These are phyloP conservation scores for Cercospora beticola DNA, from an alignment of 2,329 filamentous ascomycete species.

Conservation along the genomic window DNA sequence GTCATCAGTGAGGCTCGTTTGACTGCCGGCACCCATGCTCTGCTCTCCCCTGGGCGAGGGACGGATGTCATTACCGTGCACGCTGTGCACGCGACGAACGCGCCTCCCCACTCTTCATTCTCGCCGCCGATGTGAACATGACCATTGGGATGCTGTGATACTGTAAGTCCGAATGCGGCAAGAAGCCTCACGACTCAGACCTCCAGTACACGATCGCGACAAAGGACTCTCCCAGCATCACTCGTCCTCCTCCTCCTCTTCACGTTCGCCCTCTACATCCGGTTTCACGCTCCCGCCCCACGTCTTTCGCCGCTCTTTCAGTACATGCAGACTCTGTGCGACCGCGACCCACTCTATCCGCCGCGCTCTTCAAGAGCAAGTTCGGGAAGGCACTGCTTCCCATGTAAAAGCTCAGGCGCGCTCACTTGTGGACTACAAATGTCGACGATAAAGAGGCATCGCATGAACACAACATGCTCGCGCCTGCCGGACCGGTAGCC, in stretches of 20 bases:
- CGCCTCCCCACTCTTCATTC: not conserved
- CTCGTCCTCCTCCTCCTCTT: not conserved
- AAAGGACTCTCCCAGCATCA: not conserved
- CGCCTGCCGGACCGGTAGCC: conserved; percentile 11
- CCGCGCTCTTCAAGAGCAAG: not conserved
- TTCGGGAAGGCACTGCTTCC: not conserved
- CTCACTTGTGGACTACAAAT: not conserved
- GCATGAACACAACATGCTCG: not conserved
- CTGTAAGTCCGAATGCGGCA: not conserved
- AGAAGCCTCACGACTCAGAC: not conserved
- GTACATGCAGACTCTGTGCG: not conserved
- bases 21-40: not conserved
- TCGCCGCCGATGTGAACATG: not conserved
- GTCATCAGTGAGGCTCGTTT: not conserved
- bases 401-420: not conserved
- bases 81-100: not conserved
- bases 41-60: not conserved
- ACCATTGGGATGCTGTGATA: not conserved
- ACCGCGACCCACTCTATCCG: not conserved
- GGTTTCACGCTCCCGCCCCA: not conserved
- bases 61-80: not conserved
- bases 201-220: not conserved
- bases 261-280: not conserved
- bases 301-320: not conserved
- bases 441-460: not conserved